Conservation (phyloP, 257 asterid species). For the Parsonsia alboflavescens region DNA sequence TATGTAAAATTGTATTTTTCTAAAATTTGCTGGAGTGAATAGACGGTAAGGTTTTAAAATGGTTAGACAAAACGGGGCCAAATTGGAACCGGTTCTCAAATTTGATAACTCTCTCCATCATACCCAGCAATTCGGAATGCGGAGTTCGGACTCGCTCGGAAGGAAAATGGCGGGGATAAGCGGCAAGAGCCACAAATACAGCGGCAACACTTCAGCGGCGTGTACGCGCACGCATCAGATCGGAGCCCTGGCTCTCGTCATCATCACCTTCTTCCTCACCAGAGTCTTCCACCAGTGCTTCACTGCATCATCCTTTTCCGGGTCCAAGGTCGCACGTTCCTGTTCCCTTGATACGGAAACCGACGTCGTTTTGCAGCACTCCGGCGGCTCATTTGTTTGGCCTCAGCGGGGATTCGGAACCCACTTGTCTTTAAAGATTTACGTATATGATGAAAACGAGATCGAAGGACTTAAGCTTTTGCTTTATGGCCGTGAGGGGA, state of each 20-base stretch:
- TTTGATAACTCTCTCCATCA: not conserved
- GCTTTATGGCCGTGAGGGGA: slow-evolving; percentile 72
- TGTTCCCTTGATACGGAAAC: not conserved
- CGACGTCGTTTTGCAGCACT: slow-evolving; percentile 27
- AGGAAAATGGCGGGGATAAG: slow-evolving; percentile 15
- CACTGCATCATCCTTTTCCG: slow-evolving; percentile 22
- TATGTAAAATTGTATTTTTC: too few species aligned
- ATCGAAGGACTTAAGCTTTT: slow-evolving; percentile 68
- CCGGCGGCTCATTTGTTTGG: slow-evolving; percentile 31
- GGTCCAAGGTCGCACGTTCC: not conserved
- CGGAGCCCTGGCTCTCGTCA: slow-evolving; percentile 65
- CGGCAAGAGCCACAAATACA: slow-evolving; percentile 19
- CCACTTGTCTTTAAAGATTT: slow-evolving; percentile 62
- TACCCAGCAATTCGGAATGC: not conserved
- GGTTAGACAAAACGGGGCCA: too few species aligned
- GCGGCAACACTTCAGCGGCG: slow-evolving; percentile 26
- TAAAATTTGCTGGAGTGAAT: too few species aligned
- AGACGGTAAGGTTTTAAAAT: too few species aligned
- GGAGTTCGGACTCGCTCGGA: not conserved
- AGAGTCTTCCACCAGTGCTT: slow-evolving; percentile 60
- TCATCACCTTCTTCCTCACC: slow-evolving; percentile 73
- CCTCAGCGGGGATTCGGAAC: slow-evolving; percentile 43
- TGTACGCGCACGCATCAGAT: slow-evolving; percentile 81
- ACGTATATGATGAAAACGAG: slow-evolving; percentile 78
- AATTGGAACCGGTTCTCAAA: not conserved